Percentiles rank a stretch among this genome's conserved stretches.
Conservation (phyloP, 805 yeast genomes). For the Ogataea trehalophila region DNA sequence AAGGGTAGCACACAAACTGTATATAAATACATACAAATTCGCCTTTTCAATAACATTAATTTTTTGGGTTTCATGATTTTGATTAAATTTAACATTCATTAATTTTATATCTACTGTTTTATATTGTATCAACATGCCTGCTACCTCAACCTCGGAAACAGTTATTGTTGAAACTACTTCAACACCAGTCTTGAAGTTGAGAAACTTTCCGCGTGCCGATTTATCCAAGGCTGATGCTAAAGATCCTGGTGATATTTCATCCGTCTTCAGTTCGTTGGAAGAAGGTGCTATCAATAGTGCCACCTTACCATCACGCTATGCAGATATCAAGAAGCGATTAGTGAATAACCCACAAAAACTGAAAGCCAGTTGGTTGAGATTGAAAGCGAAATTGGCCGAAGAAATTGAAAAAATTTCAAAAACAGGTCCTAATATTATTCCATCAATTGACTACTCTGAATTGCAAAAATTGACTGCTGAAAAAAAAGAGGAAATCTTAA, state of each 20-base stretch:
- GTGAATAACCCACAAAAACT: constrained; percentile 23
- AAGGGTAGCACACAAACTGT: too few relatives aligned
- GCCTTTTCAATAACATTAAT: too few relatives aligned
- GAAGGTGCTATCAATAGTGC: constrained; percentile 1
- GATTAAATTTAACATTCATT: too few relatives aligned
- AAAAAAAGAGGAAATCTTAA: constrained; percentile 2
- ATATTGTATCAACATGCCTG: not conserved
- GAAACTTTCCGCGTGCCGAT: constrained; percentile 6
- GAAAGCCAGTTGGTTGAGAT: constrained; percentile 26
- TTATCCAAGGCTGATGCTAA: constrained; percentile 8
- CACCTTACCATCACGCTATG: constrained; percentile 1
- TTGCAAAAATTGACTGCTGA: constrained; percentile 7
- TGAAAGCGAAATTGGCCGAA: constrained; percentile 16
- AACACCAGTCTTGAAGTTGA: not conserved
- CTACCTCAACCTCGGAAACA: not conserved
- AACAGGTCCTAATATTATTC: constrained; percentile 15
- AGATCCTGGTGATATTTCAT: constrained; percentile 12
- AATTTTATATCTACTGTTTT: not conserved
- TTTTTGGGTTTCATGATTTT: too few relatives aligned
- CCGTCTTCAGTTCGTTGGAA: constrained; percentile 10
- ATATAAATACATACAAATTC: too few relatives aligned
- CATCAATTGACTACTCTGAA: constrained; percentile 19
- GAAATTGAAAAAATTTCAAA: constrained; percentile 20
- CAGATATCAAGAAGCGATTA: constrained; percentile 14
- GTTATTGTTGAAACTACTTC: not conserved